Conservation (phyloP, 352 stramenopile species). For the Thraustotheca clavata region DNA sequence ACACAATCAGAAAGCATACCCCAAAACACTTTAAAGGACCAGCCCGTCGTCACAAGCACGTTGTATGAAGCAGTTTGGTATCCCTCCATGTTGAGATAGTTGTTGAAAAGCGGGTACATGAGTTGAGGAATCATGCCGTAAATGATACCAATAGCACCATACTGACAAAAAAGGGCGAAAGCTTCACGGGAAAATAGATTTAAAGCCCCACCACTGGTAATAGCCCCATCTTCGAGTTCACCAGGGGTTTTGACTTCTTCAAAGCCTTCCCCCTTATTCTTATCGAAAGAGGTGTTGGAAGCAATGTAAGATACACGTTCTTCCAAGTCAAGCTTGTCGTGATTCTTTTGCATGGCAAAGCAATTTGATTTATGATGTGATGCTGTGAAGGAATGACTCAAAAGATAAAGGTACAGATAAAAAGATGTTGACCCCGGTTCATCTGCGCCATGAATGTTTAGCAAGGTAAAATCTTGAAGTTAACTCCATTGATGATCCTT, state of each 20-base stretch:
- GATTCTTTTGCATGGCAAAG: constrained; percentile 2
- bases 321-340: constrained; percentile 1
- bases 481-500: too few species aligned
- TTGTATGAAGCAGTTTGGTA: constrained; percentile 33
- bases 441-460: too few species aligned
- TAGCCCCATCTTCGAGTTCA: constrained; percentile 31
- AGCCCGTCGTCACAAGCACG: constrained; percentile 42
- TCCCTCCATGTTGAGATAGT: constrained; percentile 33
- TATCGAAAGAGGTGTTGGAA: not conserved
- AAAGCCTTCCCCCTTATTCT: not conserved
- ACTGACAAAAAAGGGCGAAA: constrained; percentile 27
- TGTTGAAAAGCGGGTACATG: constrained; percentile 40
- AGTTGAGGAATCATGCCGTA: constrained; percentile 37
- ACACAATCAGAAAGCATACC: constrained; percentile 45
- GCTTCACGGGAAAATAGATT: constrained; percentile 31
- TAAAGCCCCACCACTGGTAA: constrained; percentile 32
- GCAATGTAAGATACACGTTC: not conserved
- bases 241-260: constrained; percentile 19
- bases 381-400: too few species aligned
- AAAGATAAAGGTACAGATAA: too few species aligned
- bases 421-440: too few species aligned
- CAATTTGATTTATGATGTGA: too few species aligned
- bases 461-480: too few species aligned
- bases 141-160: constrained; percentile 36
- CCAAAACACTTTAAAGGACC: constrained; percentile 61